Percentiles rank a stretch among this genome's conserved stretches.
phyloP scores from a whole-genome alignment of 1,139 yeast genomes.

The Scheffersomyces segobiensis region DNA sequence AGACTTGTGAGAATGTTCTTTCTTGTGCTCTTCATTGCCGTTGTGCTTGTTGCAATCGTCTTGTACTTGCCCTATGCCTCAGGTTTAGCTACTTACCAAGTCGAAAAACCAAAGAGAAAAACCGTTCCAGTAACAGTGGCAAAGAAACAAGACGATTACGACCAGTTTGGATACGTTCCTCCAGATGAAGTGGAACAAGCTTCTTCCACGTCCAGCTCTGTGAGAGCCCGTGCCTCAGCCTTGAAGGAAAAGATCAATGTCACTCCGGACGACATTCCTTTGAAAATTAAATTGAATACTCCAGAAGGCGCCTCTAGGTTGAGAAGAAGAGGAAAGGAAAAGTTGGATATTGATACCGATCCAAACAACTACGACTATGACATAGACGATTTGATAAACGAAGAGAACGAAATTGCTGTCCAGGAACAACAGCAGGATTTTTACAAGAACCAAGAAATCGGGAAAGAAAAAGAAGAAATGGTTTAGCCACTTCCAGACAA shows the following conservation, averaged over 20 bases:
- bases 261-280: conserved; percentile 42
- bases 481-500: conserved; percentile 14
- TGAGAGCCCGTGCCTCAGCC: conserved; percentile 27
- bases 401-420: conserved; percentile 18
- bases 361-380: conserved; percentile 50
- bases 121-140: conserved; percentile 6
- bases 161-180: conserved; percentile 35
- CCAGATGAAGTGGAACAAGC: conserved; percentile 32
- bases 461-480: conserved; percentile 32
- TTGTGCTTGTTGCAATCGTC: conserved; percentile 31
- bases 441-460: conserved; percentile 28
- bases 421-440: conserved; percentile 22
- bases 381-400: conserved; percentile 47
- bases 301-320: conserved; percentile 5
- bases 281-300: conserved; percentile 24
- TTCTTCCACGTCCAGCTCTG: conserved; percentile 9
- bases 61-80: conserved; percentile 38
- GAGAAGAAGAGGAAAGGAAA: conserved; percentile 14
- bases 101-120: conserved; percentile 15
- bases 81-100: conserved; percentile 37
- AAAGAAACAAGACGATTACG: conserved; percentile 3
- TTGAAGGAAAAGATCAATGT: conserved; percentile 33
- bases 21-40: conserved; percentile 21
- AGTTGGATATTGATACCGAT: conserved; percentile 20
- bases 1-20: conserved; percentile 27